Base-by-base conservation (phyloP, 2,329 filamentous ascomycete genomes). In the Arthroderma sp. region DNA sequence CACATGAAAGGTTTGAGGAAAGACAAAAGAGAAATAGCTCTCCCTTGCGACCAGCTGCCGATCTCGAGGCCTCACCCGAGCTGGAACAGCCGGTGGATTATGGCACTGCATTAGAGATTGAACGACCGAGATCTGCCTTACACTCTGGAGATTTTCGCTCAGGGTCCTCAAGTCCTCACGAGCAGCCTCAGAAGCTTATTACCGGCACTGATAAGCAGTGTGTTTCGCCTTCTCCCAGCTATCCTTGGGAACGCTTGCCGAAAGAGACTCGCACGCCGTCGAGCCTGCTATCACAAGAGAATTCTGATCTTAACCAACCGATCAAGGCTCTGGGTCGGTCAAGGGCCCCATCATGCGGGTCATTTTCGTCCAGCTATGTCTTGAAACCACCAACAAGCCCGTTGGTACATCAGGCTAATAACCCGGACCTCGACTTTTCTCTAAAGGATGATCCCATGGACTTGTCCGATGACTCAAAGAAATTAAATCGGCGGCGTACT, bases 381-480 rank as follows among this genome's bases (percentile, higher is more conserved):
- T 83, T 94, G 49, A 83, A 89, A 63, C 78, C 85, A 2, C 89
- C 91, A 0, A 96, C 91, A 2, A 96, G 88, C 55, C 91, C 91
- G 9, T 70, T 98, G 7, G 88, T 93, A 1, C 81, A 95, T 56
- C 86, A 87, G 36, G 79, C 86, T 56, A 93, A 81, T 64, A 91
- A 88, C 53, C 81, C 85, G 5, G 85, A 91, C 52, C 58, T 82
- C 22, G 80, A 85, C 47, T 69, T 82, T 40, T 70, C 77, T 2
- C 68, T 74, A 50, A 69, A 69, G 15, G 61, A 72, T 44, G 69
- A 74, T 45, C 62, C 65, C 36, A 69, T 75, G 43, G 69, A 77
- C 40, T 67, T 76, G 32, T 60, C 64, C 33, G 57, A 63, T 9
- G 60, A 57, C 44, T 62, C 66, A 10, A 70, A 75, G 29, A 70